Conservation (phyloP, 345 rosid species). For the Pistacia vera region DNA sequence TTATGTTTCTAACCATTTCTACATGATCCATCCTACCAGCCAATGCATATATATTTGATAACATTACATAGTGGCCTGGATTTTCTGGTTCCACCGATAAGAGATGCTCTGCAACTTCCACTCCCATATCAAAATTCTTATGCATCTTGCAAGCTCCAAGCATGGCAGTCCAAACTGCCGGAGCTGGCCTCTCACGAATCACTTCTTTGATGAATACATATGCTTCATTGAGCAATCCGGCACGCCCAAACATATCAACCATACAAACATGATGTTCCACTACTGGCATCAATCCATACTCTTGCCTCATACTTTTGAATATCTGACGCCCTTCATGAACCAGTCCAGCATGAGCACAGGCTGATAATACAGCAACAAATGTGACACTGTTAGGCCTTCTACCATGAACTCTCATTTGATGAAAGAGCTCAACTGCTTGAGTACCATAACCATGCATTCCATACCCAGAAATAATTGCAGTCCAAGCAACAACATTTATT, state of each 20-base stretch:
- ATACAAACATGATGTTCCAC: constrained; percentile 80
- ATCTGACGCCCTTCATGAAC: constrained; percentile 52
- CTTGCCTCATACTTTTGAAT: constrained; percentile 55
- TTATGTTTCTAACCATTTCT: constrained; percentile 58
- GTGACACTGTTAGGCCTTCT: constrained; percentile 64
- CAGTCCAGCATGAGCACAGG: constrained; percentile 85
- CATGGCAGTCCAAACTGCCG: constrained; percentile 91
- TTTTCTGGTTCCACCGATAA: constrained; percentile 72
- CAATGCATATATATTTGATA: constrained; percentile 78
- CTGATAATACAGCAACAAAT: constrained; percentile 74
- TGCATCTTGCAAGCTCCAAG: constrained; percentile 98
- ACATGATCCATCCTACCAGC: constrained; percentile 75
- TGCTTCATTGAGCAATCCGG: constrained; percentile 69
- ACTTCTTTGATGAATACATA: constrained; percentile 48
- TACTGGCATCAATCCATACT: constrained; percentile 51
- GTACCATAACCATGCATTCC: constrained; percentile 76
- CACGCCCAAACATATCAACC: constrained; percentile 91
- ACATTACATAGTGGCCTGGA: constrained; percentile 88
- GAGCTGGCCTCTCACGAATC: constrained; percentile 46
- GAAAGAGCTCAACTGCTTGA: constrained; percentile 56
- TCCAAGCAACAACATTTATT: constrained; percentile 81
- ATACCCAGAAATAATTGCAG: constrained; percentile 86
- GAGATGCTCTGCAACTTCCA: constrained; percentile 69
- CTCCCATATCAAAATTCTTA: constrained; percentile 73
- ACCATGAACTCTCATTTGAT: constrained; percentile 48